phyloP scores from a whole-genome alignment of 306 rosid genomes.

The Dryas alaskensis region DNA sequence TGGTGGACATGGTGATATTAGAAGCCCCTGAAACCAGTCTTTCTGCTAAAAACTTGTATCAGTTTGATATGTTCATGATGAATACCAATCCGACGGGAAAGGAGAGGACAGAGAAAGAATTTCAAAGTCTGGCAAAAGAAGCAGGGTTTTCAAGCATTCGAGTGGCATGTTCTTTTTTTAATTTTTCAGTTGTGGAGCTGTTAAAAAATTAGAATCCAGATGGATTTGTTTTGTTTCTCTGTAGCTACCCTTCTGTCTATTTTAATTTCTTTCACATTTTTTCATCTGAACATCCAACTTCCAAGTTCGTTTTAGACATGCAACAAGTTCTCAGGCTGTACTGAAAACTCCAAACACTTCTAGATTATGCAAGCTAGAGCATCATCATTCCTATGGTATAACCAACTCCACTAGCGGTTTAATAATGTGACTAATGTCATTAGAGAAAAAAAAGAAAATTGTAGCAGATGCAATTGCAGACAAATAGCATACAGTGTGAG shows the following conservation, averaged over 20 bases:
- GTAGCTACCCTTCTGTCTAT: not conserved
- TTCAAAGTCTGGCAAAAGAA: slow-evolving; percentile 17
- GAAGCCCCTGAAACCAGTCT: slow-evolving; percentile 20
- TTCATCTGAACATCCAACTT: not conserved
- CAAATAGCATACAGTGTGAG: not conserved
- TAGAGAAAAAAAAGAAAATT: not conserved
- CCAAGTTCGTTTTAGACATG: too few species aligned
- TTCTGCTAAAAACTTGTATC: slow-evolving; percentile 30
- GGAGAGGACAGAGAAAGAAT: slow-evolving; percentile 18
- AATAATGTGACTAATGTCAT: not conserved
- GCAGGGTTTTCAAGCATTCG: slow-evolving; percentile 24
- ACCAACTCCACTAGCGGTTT: too few species aligned
- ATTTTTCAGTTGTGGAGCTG: slow-evolving; percentile 24
- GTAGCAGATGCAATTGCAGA: slow-evolving; percentile 8
- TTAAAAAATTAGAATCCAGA: slow-evolving; percentile 8
- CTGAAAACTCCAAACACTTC: too few species aligned
- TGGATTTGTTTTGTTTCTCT: not conserved
- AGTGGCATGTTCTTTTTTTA: slow-evolving; percentile 18
- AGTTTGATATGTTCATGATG: slow-evolving; percentile 25
- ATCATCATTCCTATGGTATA: too few species aligned
- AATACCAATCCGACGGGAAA: slow-evolving; percentile 8
- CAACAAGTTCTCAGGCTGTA: too few species aligned
- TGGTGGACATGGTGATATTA: slow-evolving; percentile 23
- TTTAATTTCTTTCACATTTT: not conserved
- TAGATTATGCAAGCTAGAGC: too few species aligned